Base-by-base conservation (phyloP, 805 yeast species). In the Candida arabinofermentans region DNA sequence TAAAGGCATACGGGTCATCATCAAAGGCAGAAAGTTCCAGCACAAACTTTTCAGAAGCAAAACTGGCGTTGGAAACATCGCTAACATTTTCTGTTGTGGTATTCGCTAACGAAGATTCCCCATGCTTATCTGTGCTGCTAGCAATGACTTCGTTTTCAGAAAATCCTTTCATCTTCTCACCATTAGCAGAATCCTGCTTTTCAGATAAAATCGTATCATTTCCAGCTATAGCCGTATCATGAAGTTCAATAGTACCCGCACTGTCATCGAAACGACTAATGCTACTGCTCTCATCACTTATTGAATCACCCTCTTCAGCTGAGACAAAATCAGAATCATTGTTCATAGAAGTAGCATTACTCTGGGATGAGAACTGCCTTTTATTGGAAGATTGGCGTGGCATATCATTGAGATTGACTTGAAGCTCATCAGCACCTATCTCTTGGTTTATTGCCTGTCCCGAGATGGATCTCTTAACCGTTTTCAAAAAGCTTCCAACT, bases 11-110 rank as follows among this genome's bases (percentile, higher is more conserved):
- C 37, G 68, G 64, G 44, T 65, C 65, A 24, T 71, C 62, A 38
- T 72, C 76, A 31, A 74, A 64, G 21, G 58, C 59, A 3, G 78
- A 71, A 9, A 54, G 49, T 13, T 53, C 48, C 9, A 60, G 43
- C 13, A 58, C 53, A 40, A 53, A 61, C 9, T 56, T 47, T 22
- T 49, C 47, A 5, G 61, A 42, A 2, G 31, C 37, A 36, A 56
- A 51, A 37, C 57, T 54, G 22, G 46, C 31, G 18, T 39, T 38
- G 1, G 73, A 65, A 43, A 30, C 34, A 27, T 44, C 46, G 17
- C 8, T 22, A 2, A 21, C 34, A 8, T 34, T 32, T 4, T 27
- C 23, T n/a, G 5, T 31, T 12, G 21, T 10, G 8, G 17, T 19
- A 31, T 31, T 19, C 14, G 16, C 24, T 16, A 27, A 27, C 17